Evolutionary conservation across 129 eudicot species (phyloP), one percentile per base, ranked within the genome.

Genomic region (Saposhnikovia divaricata): DNA sequence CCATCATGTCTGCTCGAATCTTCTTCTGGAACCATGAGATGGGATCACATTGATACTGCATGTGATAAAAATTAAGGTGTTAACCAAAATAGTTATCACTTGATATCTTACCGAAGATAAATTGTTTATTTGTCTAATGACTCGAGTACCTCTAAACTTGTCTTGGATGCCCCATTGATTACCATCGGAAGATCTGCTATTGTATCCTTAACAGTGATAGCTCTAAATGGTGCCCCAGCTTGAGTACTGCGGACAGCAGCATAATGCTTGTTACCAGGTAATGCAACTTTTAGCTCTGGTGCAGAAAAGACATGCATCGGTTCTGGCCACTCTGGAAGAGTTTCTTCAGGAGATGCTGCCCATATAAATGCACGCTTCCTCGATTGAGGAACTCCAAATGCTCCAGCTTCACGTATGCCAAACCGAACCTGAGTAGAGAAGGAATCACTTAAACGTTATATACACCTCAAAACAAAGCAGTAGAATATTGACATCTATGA

Each of bases 241-340:
- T 88, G 77, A 45, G 96, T 90, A 78, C 96, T 90, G 74, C 85
- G 71, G 23, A 78, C 92, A 70, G 96, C 96, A 77, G 96, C 87
- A 83, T 88, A 90, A 19, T 90, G 89, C 12, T 27, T 57, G 68
- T 77, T 74, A 42, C 55, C 53, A 3, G 61, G 72, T 66, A 90
- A 65, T 28, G 83, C 75, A 38, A 90, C 80, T 83, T 84, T 90
- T 53, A 90, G 77, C 84, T 88, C 89, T 9, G 90, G 88, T 28
- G 86, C 89, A 72, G 92, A 85, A 86, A 90, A 90, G 44, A 90
- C 96, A 83, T 90, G 87, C 92, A 90, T 90, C 46, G 96, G 96
- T 83, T 90, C 96, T 51, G 96, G 96, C 96, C 96, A 90, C 31
- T 88, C 92, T 0, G 96, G 96, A 40, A 90, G 87, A 31, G 68